Evolutionary conservation across 2,329 filamentous ascomycete species (phyloP).

Genomic region (Fusarium sp.): DNA sequence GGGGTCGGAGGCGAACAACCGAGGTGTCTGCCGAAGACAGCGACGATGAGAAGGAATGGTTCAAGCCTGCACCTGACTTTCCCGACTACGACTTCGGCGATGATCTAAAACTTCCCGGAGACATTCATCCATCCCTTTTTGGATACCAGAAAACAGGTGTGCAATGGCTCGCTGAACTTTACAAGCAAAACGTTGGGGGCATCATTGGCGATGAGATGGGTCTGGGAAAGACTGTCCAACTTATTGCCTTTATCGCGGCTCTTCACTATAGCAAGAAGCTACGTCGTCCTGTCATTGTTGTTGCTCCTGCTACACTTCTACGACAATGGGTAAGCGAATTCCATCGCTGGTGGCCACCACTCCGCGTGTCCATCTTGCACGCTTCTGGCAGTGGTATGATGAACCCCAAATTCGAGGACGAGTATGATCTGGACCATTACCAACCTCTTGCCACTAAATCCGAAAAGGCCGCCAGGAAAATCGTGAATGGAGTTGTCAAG

Average conservation of each 20-base stretch:
- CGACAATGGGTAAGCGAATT: constrained; percentile 99
- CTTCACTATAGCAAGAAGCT: constrained; percentile 92
- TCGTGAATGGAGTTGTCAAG: constrained; percentile 83
- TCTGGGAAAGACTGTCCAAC: constrained; percentile 86
- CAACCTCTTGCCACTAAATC: constrained; percentile 50
- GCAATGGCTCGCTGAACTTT: constrained; percentile 94
- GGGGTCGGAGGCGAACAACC: constrained; percentile 53
- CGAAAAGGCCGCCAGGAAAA: constrained; percentile 75
- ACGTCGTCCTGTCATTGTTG: constrained; percentile 86
- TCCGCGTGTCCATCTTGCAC: constrained; percentile 94
- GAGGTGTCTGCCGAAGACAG: constrained; percentile 54
- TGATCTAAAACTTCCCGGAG: constrained; percentile 84
- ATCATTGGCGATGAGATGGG: constrained; percentile 99
- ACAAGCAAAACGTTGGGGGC: constrained; percentile 88
- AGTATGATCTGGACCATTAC: constrained; percentile 60
- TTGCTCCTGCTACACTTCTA: constrained; percentile 93
- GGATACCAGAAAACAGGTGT: constrained; percentile 98
- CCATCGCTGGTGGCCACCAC: constrained; percentile 99
- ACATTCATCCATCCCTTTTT: constrained; percentile 92
- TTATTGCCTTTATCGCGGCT: constrained; percentile 84
- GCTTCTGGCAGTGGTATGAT: constrained; percentile 97
- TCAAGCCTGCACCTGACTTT: constrained; percentile 85
- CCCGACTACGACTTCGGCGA: constrained; percentile 81
- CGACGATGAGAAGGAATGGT: constrained; percentile 74
- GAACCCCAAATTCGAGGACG: constrained; percentile 74